phyloP scores from a whole-genome alignment of 768 basidiomycete genomes.

The Russula griseocarnosa region DNA sequence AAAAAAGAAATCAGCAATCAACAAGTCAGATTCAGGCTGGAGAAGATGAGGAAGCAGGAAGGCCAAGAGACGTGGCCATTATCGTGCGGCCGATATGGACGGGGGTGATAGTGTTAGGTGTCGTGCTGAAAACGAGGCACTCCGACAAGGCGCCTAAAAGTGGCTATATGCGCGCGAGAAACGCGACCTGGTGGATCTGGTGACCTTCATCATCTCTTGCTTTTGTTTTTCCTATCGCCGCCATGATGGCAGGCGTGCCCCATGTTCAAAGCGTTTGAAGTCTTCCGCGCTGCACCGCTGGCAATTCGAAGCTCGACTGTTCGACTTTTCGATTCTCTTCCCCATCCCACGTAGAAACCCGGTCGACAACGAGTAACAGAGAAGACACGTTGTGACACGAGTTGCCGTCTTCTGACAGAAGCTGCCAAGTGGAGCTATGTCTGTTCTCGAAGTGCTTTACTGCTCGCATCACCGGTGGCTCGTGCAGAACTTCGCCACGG shows the following conservation, averaged over 20 bases:
- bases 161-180: no score
- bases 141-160: no score
- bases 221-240: no score
- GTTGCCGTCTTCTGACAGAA: no score
- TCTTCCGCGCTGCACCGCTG: not conserved
- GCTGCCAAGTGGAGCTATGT: not conserved
- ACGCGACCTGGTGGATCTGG: slow-evolving; percentile 16
- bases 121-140: not conserved
- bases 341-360: not conserved
- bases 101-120: no score
- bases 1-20: not conserved
- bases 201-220: not conserved
- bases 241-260: not conserved
- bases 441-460: not conserved
- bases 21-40: not conserved
- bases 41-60: not conserved
- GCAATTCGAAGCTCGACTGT: not conserved
- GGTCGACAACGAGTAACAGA: not conserved
- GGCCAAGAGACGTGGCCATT: not conserved
- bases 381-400: no score
- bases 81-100: no score
- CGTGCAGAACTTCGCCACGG: not conserved
- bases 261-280: no score
- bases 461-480: no score
- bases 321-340: no score